These are phyloP conservation scores for Gamarada debralockiae DNA, from an alignment of 495 filamentous ascomycete species.

Conservation along the genomic window DNA sequence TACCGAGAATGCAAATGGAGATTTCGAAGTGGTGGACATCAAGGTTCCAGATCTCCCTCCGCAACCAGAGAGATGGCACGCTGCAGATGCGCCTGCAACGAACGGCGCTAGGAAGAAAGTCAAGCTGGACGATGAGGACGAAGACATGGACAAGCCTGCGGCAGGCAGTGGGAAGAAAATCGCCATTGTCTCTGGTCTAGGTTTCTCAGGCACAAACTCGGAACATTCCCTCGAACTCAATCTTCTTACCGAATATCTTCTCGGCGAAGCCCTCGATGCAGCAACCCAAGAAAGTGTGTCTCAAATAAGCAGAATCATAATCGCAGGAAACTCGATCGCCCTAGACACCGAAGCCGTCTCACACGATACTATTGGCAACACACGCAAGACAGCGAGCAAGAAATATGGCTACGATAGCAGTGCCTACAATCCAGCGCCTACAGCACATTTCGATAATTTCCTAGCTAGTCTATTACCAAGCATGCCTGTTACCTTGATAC, in stretches of 20 bases:
- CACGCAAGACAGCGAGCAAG: conserved; percentile 43
- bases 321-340: conserved; percentile 86
- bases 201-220: conserved; percentile 67
- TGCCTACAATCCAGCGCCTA: conserved; percentile 80
- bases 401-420: conserved; percentile 95
- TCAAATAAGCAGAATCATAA: conserved; percentile 77
- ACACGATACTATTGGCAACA: conserved; percentile 33
- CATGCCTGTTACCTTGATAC: conserved; percentile 76
- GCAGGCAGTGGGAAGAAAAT: conserved; percentile 56
- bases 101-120: conserved; percentile 28
- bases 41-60: conserved; percentile 80
- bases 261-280: conserved; percentile 71
- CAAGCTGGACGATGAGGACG: conserved; percentile 23
- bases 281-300: conserved; percentile 53
- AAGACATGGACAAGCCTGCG: conserved; percentile 42
- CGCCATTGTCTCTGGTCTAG: conserved; percentile 84
- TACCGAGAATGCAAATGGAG: conserved; percentile 85
- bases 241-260: conserved; percentile 79
- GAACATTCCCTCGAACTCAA: conserved; percentile 69
- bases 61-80: conserved; percentile 75
- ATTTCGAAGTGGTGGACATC: conserved; percentile 88
- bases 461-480: conserved; percentile 74
- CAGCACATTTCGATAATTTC: conserved; percentile 78
- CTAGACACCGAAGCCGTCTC: conserved; percentile 30
- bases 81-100: neutral